Conservation (phyloP, 129 eudicot species). For the Pulicaria dysenterica region DNA sequence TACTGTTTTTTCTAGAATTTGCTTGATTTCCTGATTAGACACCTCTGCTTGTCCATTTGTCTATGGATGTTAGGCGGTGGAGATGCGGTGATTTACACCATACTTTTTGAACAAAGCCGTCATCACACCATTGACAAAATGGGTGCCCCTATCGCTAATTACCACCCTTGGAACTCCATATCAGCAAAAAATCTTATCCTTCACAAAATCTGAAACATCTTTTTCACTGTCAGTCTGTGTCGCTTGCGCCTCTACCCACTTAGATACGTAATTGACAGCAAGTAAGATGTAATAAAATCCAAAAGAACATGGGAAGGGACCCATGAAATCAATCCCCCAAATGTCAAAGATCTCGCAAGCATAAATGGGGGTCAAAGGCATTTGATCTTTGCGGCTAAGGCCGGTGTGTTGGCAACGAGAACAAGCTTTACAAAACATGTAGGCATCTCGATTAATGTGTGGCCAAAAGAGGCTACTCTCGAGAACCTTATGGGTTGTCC, state of each 20-base stretch:
- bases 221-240: neutral
- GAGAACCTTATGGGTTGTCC: neutral
- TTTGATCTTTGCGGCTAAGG: neutral
- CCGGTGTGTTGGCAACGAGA: neutral
- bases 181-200: neutral
- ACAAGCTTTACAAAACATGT: constrained; percentile 16
- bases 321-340: constrained; percentile 23
- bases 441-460: neutral
- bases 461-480: constrained; percentile 8
- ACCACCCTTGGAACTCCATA: neutral
- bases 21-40: neutral
- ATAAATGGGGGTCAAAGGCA: constrained; percentile 6
- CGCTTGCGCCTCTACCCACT: neutral
- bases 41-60: neutral
- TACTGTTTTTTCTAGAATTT: neutral
- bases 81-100: neutral
- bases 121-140: neutral
- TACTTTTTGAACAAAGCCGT: constrained; percentile 1
- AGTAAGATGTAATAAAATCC: neutral
- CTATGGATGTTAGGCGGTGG: constrained; percentile 17
- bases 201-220: neutral
- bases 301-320: constrained; percentile 5
- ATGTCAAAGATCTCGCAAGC: constrained; percentile 4
- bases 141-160: neutral
- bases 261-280: constrained; percentile 11